These are phyloP conservation scores for Monotropa hypopitys DNA, from an alignment of 179 eudicot species.

Conservation along the genomic window DNA sequence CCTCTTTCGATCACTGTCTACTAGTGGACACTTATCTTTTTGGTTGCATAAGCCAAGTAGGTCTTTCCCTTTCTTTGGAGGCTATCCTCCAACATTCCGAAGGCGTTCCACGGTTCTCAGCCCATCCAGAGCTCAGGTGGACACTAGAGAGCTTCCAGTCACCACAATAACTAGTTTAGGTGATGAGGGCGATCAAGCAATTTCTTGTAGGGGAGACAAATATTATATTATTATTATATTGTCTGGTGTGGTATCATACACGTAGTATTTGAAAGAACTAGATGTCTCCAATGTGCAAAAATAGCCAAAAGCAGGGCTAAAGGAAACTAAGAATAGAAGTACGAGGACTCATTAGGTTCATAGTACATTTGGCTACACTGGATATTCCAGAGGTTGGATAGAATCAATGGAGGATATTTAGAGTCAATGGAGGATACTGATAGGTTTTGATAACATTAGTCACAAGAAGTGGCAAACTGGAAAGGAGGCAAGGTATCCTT, in stretches of 20 bases:
- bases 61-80: no score
- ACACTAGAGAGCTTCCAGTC: no score
- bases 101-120: no score
- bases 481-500: neutral
- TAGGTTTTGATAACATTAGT: constrained; percentile 3
- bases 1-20: no score
- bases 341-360: neutral
- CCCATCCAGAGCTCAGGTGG: no score
- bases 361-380: neutral
- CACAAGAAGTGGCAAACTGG: neutral
- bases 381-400: neutral
- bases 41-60: no score
- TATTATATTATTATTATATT: neutral
- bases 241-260: neutral
- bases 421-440: neutral
- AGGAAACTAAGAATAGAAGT: neutral
- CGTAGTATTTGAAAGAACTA: neutral
- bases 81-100: no score
- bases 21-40: no score
- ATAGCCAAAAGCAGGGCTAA: neutral
- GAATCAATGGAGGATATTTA: no score
- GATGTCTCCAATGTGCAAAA: neutral
- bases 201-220: neutral
- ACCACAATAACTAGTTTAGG: neutral
- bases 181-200: neutral